phyloP scores from a whole-genome alignment of 495 filamentous ascomycete species.

The Neurospora sp. region DNA sequence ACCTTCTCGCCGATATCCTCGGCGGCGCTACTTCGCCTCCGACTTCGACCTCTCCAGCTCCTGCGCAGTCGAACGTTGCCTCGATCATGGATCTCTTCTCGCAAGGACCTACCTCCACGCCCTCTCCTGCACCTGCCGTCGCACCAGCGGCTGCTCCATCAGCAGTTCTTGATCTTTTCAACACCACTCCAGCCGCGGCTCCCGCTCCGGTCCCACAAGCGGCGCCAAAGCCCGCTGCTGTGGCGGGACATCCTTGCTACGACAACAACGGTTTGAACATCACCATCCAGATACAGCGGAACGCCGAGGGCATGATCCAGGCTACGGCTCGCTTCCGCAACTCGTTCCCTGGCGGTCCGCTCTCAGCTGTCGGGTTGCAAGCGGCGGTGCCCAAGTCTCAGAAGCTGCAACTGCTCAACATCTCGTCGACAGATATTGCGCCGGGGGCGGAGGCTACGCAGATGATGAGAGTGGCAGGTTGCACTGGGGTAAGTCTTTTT shows the following conservation, averaged over 20 bases:
- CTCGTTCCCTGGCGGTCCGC: conserved; percentile 42
- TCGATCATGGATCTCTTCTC: conserved; percentile 86
- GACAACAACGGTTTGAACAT: conserved; percentile 76
- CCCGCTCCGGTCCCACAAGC: conserved; percentile 40
- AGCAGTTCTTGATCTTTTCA: conserved; percentile 34
- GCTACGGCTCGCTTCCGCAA: conserved; percentile 79
- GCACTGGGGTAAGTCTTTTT: conserved; percentile 66
- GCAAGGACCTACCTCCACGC: conserved; percentile 14
- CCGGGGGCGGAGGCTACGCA: conserved; percentile 78
- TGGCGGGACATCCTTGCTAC: conserved; percentile 60
- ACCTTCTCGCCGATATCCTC: conserved; percentile 82
- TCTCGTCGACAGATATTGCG: conserved; percentile 66
- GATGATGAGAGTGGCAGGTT: conserved; percentile 70
- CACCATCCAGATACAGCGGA: conserved; percentile 71
- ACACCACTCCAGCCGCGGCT: conserved; percentile 24
- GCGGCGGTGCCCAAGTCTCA: conserved; percentile 95
- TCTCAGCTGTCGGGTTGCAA: conserved; percentile 70
- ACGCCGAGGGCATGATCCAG: conserved; percentile 59
- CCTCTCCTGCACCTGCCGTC: conserved; percentile 18
- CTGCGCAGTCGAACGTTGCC: conserved; percentile 48
- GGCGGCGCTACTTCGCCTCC: conserved; percentile 49
- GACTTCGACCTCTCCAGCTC: conserved; percentile 42
- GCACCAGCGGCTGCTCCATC: conserved; percentile 30
- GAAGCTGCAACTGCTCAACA: conserved; percentile 78
- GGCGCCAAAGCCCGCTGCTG: conserved; percentile 23